These are phyloP conservation scores for Tuber umbilicatum DNA, from an alignment of 495 filamentous ascomycete species.

Conservation along the genomic window DNA sequence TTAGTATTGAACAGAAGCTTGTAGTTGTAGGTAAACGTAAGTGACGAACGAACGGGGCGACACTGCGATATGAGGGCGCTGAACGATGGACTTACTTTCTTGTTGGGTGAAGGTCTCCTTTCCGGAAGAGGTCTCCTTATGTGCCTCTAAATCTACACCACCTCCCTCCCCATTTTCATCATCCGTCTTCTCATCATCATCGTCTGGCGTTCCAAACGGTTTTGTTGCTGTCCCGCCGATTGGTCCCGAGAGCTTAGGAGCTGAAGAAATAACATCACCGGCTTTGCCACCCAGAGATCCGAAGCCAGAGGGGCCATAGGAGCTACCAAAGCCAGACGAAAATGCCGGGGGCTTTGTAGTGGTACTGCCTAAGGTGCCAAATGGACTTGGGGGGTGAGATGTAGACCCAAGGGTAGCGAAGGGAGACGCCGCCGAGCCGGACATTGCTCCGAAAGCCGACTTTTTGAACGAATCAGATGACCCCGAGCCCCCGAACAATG, in stretches of 20 bases:
- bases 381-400: conserved; percentile 26
- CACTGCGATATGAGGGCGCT: neutral
- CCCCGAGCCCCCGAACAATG: conserved; percentile 37
- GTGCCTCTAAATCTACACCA: conserved; percentile 46
- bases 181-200: conserved; percentile 46
- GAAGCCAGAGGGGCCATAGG: conserved; percentile 36
- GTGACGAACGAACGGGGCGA: neutral
- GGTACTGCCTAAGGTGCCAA: conserved; percentile 27
- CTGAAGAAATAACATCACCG: conserved; percentile 37
- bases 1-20: conserved; percentile 36
- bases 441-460: conserved; percentile 49
- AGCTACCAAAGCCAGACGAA: conserved; percentile 19
- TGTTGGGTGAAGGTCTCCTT: conserved; percentile 57
- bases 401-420: conserved; percentile 30
- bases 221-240: conserved; percentile 48
- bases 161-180: conserved; percentile 47
- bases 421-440: conserved; percentile 33
- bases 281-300: conserved; percentile 28
- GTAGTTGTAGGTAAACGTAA: conserved; percentile 3
- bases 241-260: conserved; percentile 40
- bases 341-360: conserved; percentile 30
- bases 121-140: conserved; percentile 45
- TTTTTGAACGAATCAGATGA: conserved; percentile 47
- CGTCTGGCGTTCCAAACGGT: conserved; percentile 53
- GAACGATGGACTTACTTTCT: conserved; percentile 47